Evolutionary conservation across 2,329 filamentous ascomycete genomes (phyloP).

Genomic region (Taxawa tesnikishii): DNA sequence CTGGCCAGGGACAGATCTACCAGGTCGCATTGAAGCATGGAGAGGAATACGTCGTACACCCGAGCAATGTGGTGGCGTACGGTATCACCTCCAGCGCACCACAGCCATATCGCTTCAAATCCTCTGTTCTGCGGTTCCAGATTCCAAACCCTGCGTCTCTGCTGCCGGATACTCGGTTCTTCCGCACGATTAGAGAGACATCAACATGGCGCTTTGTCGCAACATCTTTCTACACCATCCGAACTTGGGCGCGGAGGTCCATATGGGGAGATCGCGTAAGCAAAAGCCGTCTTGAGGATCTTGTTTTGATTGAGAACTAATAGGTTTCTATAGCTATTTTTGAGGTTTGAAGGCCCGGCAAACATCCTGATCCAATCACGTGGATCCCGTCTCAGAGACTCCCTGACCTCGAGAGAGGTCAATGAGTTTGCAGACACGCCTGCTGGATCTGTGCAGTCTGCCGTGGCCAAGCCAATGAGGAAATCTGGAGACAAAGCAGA

Average conservation of each 20-base stretch:
- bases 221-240: conserved; percentile 52
- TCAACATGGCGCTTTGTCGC: conserved; percentile 59
- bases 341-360: conserved; percentile 77
- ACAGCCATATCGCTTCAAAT: conserved; percentile 76
- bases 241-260: conserved; percentile 66
- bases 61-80: conserved; percentile 65
- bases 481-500: conserved; percentile 16
- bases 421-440: conserved; percentile 82
- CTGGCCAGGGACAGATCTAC: conserved; percentile 81
- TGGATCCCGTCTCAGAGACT: conserved; percentile 65
- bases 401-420: conserved; percentile 64
- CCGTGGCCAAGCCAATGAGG: conserved; percentile 34
- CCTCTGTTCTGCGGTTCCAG: conserved; percentile 61
- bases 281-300: conserved; percentile 3
- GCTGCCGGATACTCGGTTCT: conserved; percentile 60
- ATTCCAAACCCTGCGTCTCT: conserved; percentile 55
- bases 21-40: conserved; percentile 67
- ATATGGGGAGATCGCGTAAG: conserved; percentile 81
- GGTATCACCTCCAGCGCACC: conserved; percentile 62
- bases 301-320: too few species aligned
- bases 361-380: conserved; percentile 82
- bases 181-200: conserved; percentile 59
- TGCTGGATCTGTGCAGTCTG: conserved; percentile 54
- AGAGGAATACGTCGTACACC: conserved; percentile 85
- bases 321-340: conserved; percentile 47